Percentiles rank a stretch among this genome's conserved stretches.
phyloP scores from a whole-genome alignment of 2,329 filamentous ascomycete genomes.

The Claviceps africana region DNA sequence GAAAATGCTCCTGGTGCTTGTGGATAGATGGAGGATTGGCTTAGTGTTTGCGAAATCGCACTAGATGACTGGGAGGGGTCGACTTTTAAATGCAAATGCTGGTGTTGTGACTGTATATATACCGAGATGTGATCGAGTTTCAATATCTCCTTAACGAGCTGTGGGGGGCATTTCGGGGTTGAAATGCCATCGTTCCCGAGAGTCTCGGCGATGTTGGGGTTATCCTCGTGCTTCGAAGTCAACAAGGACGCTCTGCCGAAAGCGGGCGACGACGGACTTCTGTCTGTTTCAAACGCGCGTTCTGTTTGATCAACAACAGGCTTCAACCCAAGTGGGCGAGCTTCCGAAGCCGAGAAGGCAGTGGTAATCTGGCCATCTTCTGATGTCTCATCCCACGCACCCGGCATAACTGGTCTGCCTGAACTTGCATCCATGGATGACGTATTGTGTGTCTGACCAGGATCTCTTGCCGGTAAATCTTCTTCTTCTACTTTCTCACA shows the following conservation, averaged over 20 bases:
- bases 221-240: background rate
- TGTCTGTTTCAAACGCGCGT: conserved; percentile 9
- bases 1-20: conserved; percentile 51
- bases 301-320: background rate
- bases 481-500: background rate
- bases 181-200: conserved; percentile 14
- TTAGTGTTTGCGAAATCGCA: conserved; percentile 18
- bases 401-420: conserved; percentile 29
- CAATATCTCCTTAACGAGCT: conserved; percentile 42
- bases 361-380: background rate
- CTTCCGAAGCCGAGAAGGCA: background rate
- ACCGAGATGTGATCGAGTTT: conserved; percentile 36
- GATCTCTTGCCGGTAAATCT: background rate
- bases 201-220: background rate
- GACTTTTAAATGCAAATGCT: conserved; percentile 25
- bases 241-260: conserved; percentile 13
- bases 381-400: conserved; percentile 30
- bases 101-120: conserved; percentile 38
- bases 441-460: background rate
- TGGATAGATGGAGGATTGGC: conserved; percentile 26
- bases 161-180: conserved; percentile 38
- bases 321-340: background rate
- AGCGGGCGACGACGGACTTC: conserved; percentile 16
- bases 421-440: background rate
- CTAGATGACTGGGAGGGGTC: conserved; percentile 14